Evolutionary conservation across 441 rosid species (phyloP).

Genomic region (Lepidium campestre): DNA sequence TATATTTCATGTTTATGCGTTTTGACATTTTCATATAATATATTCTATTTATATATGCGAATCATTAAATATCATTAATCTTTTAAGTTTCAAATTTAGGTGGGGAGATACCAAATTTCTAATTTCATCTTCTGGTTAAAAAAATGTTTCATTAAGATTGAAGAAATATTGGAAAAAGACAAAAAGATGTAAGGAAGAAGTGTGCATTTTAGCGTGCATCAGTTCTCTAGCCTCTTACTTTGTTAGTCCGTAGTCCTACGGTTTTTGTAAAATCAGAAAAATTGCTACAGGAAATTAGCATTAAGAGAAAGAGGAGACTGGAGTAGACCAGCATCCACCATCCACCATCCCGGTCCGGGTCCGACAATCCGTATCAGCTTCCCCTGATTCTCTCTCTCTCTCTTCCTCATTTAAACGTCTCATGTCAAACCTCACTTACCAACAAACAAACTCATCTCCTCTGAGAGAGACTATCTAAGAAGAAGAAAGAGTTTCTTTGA

Average conservation of each 20-base stretch:
- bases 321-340: constrained; percentile 27
- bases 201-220: constrained; percentile 19
- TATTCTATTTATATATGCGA: neutral
- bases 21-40: constrained; percentile 5
- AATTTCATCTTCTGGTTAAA: constrained; percentile 4
- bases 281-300: neutral
- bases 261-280: neutral
- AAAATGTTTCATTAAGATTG: neutral
- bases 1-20: constrained; percentile 17
- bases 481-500: constrained; percentile 11
- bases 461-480: constrained; percentile 26
- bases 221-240: constrained; percentile 9
- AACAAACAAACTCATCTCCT: constrained; percentile 9
- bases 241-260: constrained; percentile 2
- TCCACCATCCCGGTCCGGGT: no score
- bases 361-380: constrained; percentile 43
- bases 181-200: neutral
- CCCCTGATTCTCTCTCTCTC: constrained; percentile 30
- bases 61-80: neutral
- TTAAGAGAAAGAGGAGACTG: neutral
- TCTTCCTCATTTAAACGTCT: constrained; percentile 1
- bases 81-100: neutral
- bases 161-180: neutral
- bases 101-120: neutral
- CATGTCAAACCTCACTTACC: neutral